These are phyloP conservation scores for Ogataea chonburiensis DNA, from an alignment of 805 yeast species.

Conservation along the genomic window DNA sequence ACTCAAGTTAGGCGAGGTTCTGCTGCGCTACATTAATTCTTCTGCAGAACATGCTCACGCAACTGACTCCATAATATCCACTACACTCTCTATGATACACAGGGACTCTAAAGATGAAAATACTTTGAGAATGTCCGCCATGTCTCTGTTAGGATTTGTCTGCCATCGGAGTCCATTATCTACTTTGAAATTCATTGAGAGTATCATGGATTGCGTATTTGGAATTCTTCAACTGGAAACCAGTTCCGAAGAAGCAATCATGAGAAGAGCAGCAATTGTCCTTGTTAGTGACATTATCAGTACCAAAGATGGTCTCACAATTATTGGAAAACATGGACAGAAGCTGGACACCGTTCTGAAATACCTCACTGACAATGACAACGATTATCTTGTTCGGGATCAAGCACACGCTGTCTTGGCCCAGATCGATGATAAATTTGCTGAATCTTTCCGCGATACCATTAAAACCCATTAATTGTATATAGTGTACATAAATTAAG, in stretches of 20 bases:
- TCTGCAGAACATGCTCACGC: conserved; percentile 36
- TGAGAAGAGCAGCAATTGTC: conserved; percentile 76
- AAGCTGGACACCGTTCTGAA: conserved; percentile 43
- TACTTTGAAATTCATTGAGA: conserved; percentile 45
- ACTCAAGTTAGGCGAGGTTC: conserved; percentile 80
- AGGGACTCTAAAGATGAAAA: conserved; percentile 40
- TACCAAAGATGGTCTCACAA: conserved; percentile 40
- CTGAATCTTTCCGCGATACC: conserved; percentile 14
- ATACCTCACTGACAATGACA: conserved; percentile 47
- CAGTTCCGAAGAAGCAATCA: conserved; percentile 43
- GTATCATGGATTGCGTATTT: conserved; percentile 70
- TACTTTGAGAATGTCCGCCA: conserved; percentile 76
- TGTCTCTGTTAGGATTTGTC: conserved; percentile 78
- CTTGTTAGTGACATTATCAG: conserved; percentile 60
- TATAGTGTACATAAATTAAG: conserved; percentile 14
- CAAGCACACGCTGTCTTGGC: conserved; percentile 45
- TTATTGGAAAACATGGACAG: conserved; percentile 49
- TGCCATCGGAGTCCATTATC: conserved; percentile 60
- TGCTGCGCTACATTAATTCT: conserved; percentile 59
- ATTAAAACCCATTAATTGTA: conserved; percentile 10
- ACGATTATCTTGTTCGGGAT: conserved; percentile 58
- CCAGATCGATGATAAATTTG: conserved; percentile 30
- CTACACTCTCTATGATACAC: conserved; percentile 38
- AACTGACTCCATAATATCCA: conserved; percentile 38
- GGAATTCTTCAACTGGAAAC: conserved; percentile 69